phyloP scores from a whole-genome alignment of 225 moss, liverwort and hornwort species.

The Marchantia polymorpha region DNA sequence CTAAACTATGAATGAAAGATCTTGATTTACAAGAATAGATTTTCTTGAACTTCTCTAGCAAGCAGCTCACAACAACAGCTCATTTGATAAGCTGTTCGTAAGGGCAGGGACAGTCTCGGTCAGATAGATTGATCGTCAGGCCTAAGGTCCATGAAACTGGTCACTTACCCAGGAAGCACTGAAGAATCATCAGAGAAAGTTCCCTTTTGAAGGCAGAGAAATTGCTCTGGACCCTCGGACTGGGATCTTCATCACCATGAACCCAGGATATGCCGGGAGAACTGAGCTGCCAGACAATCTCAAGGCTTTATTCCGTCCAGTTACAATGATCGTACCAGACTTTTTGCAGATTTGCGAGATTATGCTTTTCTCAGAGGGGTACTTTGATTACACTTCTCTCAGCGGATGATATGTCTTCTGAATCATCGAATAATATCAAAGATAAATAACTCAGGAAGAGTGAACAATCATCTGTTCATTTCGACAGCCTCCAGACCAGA shows the following conservation, averaged over 20 bases:
- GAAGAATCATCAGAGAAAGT: constrained; percentile 64
- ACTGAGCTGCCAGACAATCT: constrained; percentile 83
- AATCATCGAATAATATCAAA: too few relatives aligned
- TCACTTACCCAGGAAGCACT: constrained; percentile 54
- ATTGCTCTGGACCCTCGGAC: constrained; percentile 61
- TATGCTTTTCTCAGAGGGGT: constrained; percentile 90
- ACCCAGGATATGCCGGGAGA: constrained; percentile 83
- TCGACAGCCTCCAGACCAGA: background rate
- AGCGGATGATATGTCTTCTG: background rate
- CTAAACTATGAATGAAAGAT: too few relatives aligned
- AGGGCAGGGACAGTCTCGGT: too few relatives aligned
- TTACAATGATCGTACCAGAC: constrained; percentile 87
- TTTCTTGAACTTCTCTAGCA: too few relatives aligned
- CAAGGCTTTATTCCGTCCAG: constrained; percentile 74
- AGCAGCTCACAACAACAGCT: too few relatives aligned
- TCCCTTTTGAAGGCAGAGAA: constrained; percentile 83
- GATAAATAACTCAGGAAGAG: background rate
- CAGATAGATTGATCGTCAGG: too few relatives aligned
- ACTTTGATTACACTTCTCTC: background rate
- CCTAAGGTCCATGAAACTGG: background rate
- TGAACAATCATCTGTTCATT: background rate
- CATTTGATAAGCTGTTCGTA: too few relatives aligned
- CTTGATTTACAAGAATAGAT: too few relatives aligned
- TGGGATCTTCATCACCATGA: constrained; percentile 86
- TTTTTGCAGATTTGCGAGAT: constrained; percentile 81